These are phyloP conservation scores for Candida sakaeoensis DNA, from an alignment of 805 yeast species.

Conservation along the genomic window DNA sequence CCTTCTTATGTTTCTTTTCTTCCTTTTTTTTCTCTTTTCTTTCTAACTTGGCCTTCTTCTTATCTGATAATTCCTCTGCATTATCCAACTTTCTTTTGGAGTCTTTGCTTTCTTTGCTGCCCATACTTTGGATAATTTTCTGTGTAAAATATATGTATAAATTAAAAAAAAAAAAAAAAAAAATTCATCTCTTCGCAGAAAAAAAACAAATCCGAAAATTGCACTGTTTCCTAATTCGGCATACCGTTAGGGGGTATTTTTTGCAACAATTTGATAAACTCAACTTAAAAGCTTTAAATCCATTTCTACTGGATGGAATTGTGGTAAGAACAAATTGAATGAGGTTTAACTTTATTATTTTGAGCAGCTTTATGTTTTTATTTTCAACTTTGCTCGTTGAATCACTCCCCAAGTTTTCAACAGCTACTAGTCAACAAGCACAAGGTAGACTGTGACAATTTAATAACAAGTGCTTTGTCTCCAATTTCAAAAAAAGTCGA, in stretches of 20 bases:
- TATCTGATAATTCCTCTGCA: conserved; percentile 10
- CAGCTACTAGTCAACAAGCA: no score
- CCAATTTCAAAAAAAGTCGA: no score
- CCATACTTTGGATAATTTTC: no score
- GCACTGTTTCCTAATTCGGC: not conserved
- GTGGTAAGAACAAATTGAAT: no score
- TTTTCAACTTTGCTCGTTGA: no score
- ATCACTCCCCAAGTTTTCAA: no score
- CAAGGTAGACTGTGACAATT: no score
- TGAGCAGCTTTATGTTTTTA: no score
- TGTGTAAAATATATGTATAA: no score
- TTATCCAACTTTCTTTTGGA: conserved; percentile 12
- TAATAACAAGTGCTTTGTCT: no score
- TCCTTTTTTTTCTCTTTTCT: conserved; percentile 23
- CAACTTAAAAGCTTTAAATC: not conserved
- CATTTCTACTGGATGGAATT: no score
- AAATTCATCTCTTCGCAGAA: conserved; percentile 6
- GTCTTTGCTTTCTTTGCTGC: conserved; percentile 2
- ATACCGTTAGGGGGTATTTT: not conserved
- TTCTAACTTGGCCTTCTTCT: conserved; percentile 9
- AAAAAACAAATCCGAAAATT: not conserved
- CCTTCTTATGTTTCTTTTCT: conserved; percentile 23
- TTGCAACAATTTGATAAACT: not conserved
- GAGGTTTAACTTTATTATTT: no score
- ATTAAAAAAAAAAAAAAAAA: conserved; percentile 4